Percentiles rank a stretch among this genome's conserved stretches.
These are phyloP conservation scores for Pichia inconspicua DNA, from an alignment of 1,139 yeast species.

Conservation along the genomic window DNA sequence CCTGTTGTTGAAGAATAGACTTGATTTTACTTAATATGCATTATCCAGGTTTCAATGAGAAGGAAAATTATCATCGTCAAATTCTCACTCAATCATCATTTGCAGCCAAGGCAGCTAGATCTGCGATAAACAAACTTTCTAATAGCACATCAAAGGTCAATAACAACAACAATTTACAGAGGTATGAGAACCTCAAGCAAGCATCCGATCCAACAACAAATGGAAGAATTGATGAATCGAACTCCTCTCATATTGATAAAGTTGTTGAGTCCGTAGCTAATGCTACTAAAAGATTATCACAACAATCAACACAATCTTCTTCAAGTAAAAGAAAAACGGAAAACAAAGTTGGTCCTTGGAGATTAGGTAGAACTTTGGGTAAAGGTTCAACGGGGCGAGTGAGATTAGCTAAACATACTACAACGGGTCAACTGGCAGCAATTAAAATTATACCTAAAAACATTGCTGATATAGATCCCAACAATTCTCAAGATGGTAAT, in stretches of 20 bases:
- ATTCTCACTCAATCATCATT: slow-evolving; percentile 9
- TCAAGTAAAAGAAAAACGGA: slow-evolving; percentile 46
- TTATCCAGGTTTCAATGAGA: background rate
- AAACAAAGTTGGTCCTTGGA: slow-evolving; percentile 72
- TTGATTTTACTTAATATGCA: background rate
- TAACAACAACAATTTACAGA: background rate
- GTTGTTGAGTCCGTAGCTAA: slow-evolving; percentile 41
- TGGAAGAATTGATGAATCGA: background rate
- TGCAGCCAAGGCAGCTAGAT: slow-evolving; percentile 22
- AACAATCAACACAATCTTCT: slow-evolving; percentile 40
- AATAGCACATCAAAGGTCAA: background rate
- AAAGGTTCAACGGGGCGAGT: slow-evolving; percentile 81
- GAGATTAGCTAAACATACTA: slow-evolving; percentile 58
- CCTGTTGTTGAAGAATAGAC: too few relatives aligned
- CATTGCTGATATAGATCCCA: slow-evolving; percentile 11
- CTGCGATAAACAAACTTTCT: background rate
- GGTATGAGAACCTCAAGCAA: background rate
- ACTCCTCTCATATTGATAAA: slow-evolving; percentile 23
- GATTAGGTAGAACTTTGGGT: slow-evolving; percentile 68
- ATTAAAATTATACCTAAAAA: slow-evolving; percentile 73
- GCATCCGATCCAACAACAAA: background rate
- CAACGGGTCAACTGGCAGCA: slow-evolving; percentile 71
- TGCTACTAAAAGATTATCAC: slow-evolving; percentile 51
- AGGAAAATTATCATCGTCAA: background rate
- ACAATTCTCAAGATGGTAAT: slow-evolving; percentile 23